A percentile compares a stretch with the other conserved stretches of the same genome.
Conservation (phyloP, 148 eudicot genomes). For the Heliamphora exappendiculata region DNA sequence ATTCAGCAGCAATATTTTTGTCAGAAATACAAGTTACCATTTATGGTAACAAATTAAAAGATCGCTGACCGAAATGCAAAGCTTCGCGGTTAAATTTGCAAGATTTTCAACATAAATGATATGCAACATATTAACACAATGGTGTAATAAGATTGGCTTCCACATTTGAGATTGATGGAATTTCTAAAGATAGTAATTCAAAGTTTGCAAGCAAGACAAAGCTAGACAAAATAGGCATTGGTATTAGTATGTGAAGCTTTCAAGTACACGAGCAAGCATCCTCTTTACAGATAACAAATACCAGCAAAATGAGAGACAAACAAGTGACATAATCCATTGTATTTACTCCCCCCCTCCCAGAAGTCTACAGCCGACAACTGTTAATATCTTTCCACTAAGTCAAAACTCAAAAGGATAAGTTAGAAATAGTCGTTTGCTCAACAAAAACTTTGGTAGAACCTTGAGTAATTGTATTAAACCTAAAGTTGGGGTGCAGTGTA, state of each 20-base stretch:
- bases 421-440: neutral
- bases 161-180: neutral
- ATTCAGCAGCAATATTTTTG: too few relatives aligned
- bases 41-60: too few relatives aligned
- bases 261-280: neutral
- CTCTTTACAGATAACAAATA: neutral
- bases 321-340: neutral
- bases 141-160: neutral
- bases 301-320: neutral
- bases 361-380: neutral
- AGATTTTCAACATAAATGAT: too few relatives aligned
- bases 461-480: neutral
- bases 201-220: neutral
- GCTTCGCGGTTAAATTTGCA: too few relatives aligned
- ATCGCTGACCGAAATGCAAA: too few relatives aligned
- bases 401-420: neutral
- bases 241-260: neutral
- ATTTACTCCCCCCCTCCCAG: neutral
- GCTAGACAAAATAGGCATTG: conserved; percentile 3
- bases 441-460: neutral
- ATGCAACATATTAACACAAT: neutral
- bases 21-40: too few relatives aligned
- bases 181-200: neutral
- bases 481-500: neutral
- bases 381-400: neutral